Percentiles rank a stretch among this genome's conserved stretches.
These are phyloP conservation scores for Fremontodendron californicum DNA, from an alignment of 345 rosid genomes.

Conservation along the genomic window DNA sequence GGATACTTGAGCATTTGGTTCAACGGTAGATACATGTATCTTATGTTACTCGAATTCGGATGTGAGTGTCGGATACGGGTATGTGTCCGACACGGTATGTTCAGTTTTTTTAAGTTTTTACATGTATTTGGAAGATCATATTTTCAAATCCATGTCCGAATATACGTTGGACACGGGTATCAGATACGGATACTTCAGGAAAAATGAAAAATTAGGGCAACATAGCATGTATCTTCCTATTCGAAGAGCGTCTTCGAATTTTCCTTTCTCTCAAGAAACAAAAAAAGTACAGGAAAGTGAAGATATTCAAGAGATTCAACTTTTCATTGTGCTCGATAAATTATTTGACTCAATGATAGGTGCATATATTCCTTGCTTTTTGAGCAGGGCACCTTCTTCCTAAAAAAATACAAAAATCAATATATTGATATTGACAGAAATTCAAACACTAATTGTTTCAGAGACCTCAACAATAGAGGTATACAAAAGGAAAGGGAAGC, in stretches of 20 bases:
- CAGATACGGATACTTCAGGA: too few species aligned
- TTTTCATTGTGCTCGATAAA: neutral
- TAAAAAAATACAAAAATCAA: neutral
- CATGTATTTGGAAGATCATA: too few species aligned
- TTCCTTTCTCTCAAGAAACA: neutral
- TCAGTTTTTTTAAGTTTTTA: too few species aligned
- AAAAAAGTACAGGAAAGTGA: neutral
- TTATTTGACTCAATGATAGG: neutral
- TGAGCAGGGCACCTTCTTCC: neutral
- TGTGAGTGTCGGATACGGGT: too few species aligned
- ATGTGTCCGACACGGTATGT: too few species aligned
- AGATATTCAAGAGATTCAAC: neutral
- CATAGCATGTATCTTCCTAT: neutral
- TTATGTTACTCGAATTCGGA: too few species aligned
- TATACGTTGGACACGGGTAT: too few species aligned
- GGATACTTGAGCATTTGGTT: neutral
- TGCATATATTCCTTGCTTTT: neutral
- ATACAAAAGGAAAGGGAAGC: too few species aligned
- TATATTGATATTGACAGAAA: neutral
- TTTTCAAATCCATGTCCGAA: too few species aligned
- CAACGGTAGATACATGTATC: neutral
- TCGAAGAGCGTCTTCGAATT: neutral
- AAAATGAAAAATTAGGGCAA: too few species aligned
- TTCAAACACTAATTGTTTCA: too few species aligned
- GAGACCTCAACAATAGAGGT: too few species aligned